Percentiles rank a stretch among this genome's conserved stretches.
Conservation (phyloP, 2,329 filamentous ascomycete species). For the Talaromyces sp. region DNA sequence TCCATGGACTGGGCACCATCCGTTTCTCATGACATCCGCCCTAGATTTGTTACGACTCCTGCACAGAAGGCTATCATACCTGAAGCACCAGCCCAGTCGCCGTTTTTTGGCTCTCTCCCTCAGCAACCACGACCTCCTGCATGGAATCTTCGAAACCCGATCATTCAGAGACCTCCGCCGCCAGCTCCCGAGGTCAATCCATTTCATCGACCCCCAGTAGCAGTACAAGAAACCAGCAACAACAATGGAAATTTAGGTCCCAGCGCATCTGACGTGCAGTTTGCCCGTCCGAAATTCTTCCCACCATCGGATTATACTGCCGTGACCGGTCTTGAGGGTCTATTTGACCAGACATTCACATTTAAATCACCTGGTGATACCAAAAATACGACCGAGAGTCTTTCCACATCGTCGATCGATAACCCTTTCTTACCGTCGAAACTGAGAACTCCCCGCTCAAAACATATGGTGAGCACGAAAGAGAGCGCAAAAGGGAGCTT, state of each 20-base stretch:
- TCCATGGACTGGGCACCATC: constrained; percentile 50
- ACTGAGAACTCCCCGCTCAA: background rate
- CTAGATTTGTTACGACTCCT: constrained; percentile 18
- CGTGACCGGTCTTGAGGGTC: constrained; percentile 42
- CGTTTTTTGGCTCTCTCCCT: constrained; percentile 41
- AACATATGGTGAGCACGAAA: background rate
- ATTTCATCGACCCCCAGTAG: constrained; percentile 28
- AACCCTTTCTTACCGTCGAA: constrained; percentile 13
- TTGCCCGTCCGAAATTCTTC: constrained; percentile 44
- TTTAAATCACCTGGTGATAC: constrained; percentile 24
- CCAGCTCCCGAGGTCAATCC: constrained; percentile 31
- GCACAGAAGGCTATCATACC: constrained; percentile 14
- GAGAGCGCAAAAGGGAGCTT: background rate
- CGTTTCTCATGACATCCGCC: constrained; percentile 28
- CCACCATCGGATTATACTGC: constrained; percentile 33
- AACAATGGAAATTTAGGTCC: background rate
- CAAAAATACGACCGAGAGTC: constrained; percentile 6
- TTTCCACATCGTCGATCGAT: constrained; percentile 4
- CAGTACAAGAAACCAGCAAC: constrained; percentile 14
- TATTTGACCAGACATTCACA: constrained; percentile 43
- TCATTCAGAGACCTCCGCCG: constrained; percentile 28
- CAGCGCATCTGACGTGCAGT: constrained; percentile 22
- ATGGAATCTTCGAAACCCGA: constrained; percentile 33
- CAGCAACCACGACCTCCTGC: constrained; percentile 34
- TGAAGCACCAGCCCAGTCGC: constrained; percentile 26